phyloP scores from a whole-genome alignment of 2,329 filamentous ascomycete genomes.

The Talaromyces funiculosus region DNA sequence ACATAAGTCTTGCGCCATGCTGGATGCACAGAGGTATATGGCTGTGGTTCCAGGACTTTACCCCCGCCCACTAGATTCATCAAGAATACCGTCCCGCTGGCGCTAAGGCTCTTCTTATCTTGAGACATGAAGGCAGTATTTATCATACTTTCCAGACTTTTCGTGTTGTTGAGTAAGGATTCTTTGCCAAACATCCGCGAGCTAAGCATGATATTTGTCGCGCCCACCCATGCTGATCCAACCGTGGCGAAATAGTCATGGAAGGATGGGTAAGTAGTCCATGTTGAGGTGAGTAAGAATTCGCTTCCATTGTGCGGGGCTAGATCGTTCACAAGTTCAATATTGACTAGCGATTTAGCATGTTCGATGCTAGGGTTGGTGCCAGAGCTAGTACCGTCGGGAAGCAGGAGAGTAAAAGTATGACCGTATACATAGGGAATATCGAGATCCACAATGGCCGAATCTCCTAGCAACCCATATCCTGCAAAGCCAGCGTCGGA shows the following conservation, averaged over 20 bases:
- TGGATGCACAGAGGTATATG: conserved; percentile 33
- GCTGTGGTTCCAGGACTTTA: conserved; percentile 26
- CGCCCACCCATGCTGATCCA: background rate
- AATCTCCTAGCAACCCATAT: background rate
- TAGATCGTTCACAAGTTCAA: background rate
- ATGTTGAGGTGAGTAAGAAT: background rate
- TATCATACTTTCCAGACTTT: conserved; percentile 30
- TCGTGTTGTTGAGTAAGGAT: conserved; percentile 9
- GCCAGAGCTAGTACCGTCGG: background rate
- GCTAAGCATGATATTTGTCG: conserved; percentile 1
- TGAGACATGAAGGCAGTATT: conserved; percentile 28
- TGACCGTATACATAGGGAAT: background rate
- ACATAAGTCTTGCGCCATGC: conserved; percentile 31
- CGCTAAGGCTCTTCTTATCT: conserved; percentile 22
- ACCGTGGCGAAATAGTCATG: background rate
- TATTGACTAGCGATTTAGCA: background rate
- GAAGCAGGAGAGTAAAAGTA: background rate
- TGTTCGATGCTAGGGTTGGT: background rate
- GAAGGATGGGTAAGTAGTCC: background rate
- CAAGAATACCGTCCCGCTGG: conserved; percentile 30
- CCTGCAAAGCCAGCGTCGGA: conserved; percentile 31
- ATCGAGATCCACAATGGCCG: background rate
- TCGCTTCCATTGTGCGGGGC: conserved; percentile 1
- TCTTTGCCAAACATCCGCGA: conserved; percentile 1
- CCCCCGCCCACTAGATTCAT: conserved; percentile 32